These are phyloP conservation scores for Volvariella surrecta DNA, from an alignment of 1,284 basidiomycete species.

Conservation along the genomic window DNA sequence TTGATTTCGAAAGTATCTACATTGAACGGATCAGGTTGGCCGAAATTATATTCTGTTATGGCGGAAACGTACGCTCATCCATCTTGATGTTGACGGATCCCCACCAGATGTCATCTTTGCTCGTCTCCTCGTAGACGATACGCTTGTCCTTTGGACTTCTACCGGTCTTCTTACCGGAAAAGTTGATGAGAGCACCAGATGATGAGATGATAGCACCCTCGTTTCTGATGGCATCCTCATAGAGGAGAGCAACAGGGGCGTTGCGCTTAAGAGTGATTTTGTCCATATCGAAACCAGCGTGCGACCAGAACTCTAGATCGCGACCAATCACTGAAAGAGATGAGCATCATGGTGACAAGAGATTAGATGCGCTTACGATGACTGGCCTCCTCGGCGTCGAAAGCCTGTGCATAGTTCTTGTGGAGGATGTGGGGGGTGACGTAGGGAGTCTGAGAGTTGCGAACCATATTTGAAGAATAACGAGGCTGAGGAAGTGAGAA, in stretches of 20 bases:
- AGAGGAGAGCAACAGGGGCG: conserved; percentile 89
- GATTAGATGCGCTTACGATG: conserved; percentile 36
- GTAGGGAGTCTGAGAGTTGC: conserved; percentile 64
- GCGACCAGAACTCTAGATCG: conserved; percentile 96
- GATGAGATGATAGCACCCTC: conserved; percentile 98
- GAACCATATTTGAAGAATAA: conserved; percentile 41
- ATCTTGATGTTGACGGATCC: conserved; percentile 99
- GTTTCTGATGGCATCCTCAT: conserved; percentile 97
- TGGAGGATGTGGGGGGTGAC: conserved; percentile 81
- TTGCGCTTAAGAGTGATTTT: conserved; percentile 89
- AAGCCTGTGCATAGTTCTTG: conserved; percentile 69
- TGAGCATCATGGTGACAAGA: conserved; percentile 6
- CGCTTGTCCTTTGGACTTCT: conserved; percentile 99
- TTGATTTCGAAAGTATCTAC: conserved; percentile 99
- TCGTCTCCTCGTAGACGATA: conserved; percentile 97
- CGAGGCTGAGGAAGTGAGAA: conserved; percentile 12
- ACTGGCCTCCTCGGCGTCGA: conserved; percentile 52
- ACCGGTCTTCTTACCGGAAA: conserved; percentile 99
- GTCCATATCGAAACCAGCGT: conserved; percentile 98
- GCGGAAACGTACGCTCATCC: conserved; percentile 73
- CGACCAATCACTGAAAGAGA: conserved; percentile 67
- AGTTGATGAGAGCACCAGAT: conserved; percentile 97
- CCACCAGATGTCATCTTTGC: conserved; percentile 99
- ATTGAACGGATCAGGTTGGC: conserved; percentile 5
- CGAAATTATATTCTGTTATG: not conserved